Evolutionary conservation across 2,329 filamentous ascomycete species (phyloP).

Genomic region (Exserohilum rostratum): DNA sequence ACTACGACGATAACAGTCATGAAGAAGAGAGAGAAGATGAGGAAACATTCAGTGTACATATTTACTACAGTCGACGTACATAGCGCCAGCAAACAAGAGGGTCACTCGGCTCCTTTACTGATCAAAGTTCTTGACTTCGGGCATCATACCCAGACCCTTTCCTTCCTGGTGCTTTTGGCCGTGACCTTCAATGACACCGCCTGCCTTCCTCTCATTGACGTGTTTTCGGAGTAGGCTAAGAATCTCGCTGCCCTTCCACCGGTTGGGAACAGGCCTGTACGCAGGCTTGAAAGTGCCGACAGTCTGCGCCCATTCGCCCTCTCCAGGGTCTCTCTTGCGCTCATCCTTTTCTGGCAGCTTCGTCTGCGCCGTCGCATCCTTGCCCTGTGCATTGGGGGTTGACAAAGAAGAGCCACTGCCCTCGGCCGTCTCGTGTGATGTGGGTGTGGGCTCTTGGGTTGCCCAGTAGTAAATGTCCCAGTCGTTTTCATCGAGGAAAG

Average conservation of each 20-base stretch:
- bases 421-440: constrained; percentile 63
- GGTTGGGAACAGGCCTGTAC: constrained; percentile 83
- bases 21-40: background rate
- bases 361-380: constrained; percentile 50
- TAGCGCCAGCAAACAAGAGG: background rate
- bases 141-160: constrained; percentile 57
- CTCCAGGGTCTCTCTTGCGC: constrained; percentile 60
- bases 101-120: constrained; percentile 17
- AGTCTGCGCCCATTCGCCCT: constrained; percentile 95
- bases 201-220: constrained; percentile 73
- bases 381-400: constrained; percentile 53
- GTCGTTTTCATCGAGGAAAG: constrained; percentile 97
- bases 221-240: constrained; percentile 78
- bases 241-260: constrained; percentile 86
- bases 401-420: constrained; percentile 55
- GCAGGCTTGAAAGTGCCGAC: constrained; percentile 92
- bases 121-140: constrained; percentile 57
- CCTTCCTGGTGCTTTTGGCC: constrained; percentile 43
- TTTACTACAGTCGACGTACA: constrained; percentile 6
- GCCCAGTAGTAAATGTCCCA: constrained; percentile 99
- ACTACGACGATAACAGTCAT: background rate
- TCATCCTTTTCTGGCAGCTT: constrained; percentile 53
- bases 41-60: constrained; percentile 4
- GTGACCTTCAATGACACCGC: constrained; percentile 54
- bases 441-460: constrained; percentile 75